A percentile compares a stretch with the other conserved stretches of the same genome.
Conservation (phyloP, 257 asterid species). For the Capsicum rhomboideum region DNA sequence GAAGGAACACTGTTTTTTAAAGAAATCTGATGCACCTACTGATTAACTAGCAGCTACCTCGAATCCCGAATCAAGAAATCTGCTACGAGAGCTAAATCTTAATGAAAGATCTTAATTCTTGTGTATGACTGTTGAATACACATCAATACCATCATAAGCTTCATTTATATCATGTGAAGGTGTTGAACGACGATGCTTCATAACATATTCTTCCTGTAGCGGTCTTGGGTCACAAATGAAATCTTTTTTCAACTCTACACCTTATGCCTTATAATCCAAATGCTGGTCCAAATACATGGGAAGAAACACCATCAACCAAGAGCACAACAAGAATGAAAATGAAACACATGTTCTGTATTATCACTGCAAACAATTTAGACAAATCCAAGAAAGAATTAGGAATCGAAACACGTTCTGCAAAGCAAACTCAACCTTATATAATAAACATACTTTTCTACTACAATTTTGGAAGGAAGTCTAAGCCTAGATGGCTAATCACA, state of each 20-base stretch:
- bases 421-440: not conserved
- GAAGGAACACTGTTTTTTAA: no score
- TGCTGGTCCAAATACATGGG: slow-evolving; percentile 56
- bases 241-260: slow-evolving; percentile 20
- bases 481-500: slow-evolving; percentile 66
- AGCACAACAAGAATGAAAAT: no score
- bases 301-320: slow-evolving; percentile 11
- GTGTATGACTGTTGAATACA: not conserved
- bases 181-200: slow-evolving; percentile 47
- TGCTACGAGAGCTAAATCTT: no score
- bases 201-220: slow-evolving; percentile 52
- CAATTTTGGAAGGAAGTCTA: no score
- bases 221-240: slow-evolving; percentile 77
- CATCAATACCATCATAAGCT: slow-evolving; percentile 27
- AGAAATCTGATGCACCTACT: no score
- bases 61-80: no score
- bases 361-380: not conserved
- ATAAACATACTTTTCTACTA: slow-evolving; percentile 27
- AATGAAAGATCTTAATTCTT: not conserved
- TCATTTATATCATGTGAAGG: not conserved
- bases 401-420: not conserved
- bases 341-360: not conserved
- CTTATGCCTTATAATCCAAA: slow-evolving; percentile 37
- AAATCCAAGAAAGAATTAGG: not conserved
- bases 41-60: no score